Conservation (phyloP, 1,284 basidiomycete genomes). For the Boletellus dicymbophilus region DNA sequence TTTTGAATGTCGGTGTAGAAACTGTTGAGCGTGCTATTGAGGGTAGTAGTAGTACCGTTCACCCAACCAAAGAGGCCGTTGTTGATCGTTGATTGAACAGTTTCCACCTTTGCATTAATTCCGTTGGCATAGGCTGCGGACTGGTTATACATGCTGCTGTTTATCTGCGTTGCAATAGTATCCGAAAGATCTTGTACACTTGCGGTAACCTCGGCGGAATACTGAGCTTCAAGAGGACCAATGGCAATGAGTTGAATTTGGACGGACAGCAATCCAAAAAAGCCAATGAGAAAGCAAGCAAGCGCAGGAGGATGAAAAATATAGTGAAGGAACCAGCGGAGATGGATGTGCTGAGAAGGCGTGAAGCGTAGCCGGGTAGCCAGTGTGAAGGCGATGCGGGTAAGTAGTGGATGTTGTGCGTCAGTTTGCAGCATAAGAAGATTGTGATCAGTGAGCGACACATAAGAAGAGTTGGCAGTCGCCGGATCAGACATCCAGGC, state of each 20-base stretch:
- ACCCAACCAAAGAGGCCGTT: slow-evolving; percentile 92
- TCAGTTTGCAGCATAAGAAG: slow-evolving; percentile 71
- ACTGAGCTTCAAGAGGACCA: slow-evolving; percentile 67
- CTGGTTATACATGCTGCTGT: slow-evolving; percentile 78
- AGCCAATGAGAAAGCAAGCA: slow-evolving; percentile 86
- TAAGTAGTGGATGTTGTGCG: slow-evolving; percentile 69
- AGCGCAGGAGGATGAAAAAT: slow-evolving; percentile 89
- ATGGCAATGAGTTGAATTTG: slow-evolving; percentile 84
- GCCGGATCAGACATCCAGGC: slow-evolving; percentile 76
- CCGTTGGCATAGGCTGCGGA: slow-evolving; percentile 74
- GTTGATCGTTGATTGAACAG: slow-evolving; percentile 78
- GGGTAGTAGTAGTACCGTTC: slow-evolving; percentile 84
- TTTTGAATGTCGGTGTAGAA: slow-evolving; percentile 79
- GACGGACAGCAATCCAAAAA: slow-evolving; percentile 89
- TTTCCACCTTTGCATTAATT: slow-evolving; percentile 73
- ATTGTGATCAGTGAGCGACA: slow-evolving; percentile 72
- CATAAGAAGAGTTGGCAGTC: slow-evolving; percentile 50
- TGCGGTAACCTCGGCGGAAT: slow-evolving; percentile 56
- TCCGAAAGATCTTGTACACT: slow-evolving; percentile 68
- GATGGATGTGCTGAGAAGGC: slow-evolving; percentile 60
- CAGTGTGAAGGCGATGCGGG: slow-evolving; percentile 59
- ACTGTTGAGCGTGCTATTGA: slow-evolving; percentile 78
- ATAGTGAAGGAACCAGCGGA: slow-evolving; percentile 86
- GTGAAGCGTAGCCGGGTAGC: slow-evolving; percentile 51
- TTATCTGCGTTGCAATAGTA: slow-evolving; percentile 76